A percentile compares a stretch with the other conserved stretches of the same genome.
Conservation (phyloP, 352 stramenopile species). For the Phytophthora pluvialis region DNA sequence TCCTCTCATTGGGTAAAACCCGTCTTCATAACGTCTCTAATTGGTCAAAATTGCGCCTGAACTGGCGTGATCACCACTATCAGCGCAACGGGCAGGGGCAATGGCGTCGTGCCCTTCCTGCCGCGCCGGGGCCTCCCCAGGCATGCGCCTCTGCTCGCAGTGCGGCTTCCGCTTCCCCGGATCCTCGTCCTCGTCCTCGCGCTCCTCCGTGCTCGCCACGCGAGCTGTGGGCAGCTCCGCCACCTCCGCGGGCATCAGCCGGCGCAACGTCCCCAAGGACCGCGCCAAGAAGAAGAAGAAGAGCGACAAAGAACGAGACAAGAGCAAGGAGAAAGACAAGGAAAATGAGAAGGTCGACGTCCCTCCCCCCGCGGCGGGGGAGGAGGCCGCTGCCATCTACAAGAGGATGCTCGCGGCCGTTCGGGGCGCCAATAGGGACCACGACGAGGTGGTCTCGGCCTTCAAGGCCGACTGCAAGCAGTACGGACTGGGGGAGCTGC, state of each 20-base stretch:
- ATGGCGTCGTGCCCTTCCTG: constrained; percentile 55
- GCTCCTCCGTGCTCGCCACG: constrained; percentile 11
- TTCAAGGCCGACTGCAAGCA: constrained; percentile 87
- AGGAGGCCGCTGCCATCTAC: constrained; percentile 82
- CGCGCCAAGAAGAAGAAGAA: constrained; percentile 35
- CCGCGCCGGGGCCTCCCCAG: constrained; percentile 27
- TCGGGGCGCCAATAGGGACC: constrained; percentile 71
- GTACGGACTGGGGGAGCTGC: constrained; percentile 70
- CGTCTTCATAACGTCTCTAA: neutral
- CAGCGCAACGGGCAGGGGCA: neutral
- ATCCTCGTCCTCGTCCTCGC: neutral
- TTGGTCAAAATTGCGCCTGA: neutral
- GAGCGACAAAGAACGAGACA: constrained; percentile 31
- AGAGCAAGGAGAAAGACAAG: constrained; percentile 32
- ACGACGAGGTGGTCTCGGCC: constrained; percentile 69
- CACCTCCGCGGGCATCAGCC: constrained; percentile 20
- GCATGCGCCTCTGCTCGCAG: constrained; percentile 59
- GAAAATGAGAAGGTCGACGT: constrained; percentile 45
- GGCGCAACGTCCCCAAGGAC: constrained; percentile 24
- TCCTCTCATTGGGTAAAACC: constrained; percentile 5
- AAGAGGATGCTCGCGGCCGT: constrained; percentile 82
- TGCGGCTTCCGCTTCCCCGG: constrained; percentile 45
- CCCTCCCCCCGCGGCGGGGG: constrained; percentile 62
- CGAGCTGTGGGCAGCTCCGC: constrained; percentile 30
- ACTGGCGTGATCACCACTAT: neutral